Conservation (phyloP, 2,329 filamentous ascomycete genomes). For the Apiospora malaysiana region DNA sequence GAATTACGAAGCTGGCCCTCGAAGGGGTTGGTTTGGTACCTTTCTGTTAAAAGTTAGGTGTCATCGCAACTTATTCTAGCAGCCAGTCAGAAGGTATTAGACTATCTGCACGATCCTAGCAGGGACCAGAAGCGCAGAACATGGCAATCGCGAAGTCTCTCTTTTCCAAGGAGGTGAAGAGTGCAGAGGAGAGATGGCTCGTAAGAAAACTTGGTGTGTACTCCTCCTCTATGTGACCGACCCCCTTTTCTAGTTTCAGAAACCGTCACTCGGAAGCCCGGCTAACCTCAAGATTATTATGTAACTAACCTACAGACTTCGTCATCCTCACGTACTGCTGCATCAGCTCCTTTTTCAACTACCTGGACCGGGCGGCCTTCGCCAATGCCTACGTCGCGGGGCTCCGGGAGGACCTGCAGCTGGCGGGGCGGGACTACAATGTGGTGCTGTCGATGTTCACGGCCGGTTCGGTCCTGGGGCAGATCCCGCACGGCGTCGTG, state of each 20-base stretch:
- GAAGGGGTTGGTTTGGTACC: background rate
- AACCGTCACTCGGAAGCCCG: background rate
- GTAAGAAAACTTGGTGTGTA: slow-evolving; percentile 38
- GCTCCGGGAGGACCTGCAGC: slow-evolving; percentile 44
- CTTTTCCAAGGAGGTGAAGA: slow-evolving; percentile 7
- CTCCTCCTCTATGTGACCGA: background rate
- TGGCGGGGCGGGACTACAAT: slow-evolving; percentile 48
- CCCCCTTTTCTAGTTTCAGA: background rate
- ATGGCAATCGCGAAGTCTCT: background rate
- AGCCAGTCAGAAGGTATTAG: background rate
- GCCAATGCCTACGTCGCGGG: slow-evolving; percentile 50
- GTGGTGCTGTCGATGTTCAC: slow-evolving; percentile 42
- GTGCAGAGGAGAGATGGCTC: slow-evolving; percentile 35
- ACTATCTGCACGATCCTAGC: background rate
- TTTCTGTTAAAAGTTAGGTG: background rate
- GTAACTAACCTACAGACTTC: slow-evolving; percentile 34
- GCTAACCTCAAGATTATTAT: background rate
- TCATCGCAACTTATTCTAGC: background rate
- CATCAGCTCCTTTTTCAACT: slow-evolving; percentile 44
- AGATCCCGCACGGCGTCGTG: slow-evolving; percentile 50
- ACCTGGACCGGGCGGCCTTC: slow-evolving; percentile 49
- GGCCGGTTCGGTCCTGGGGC: slow-evolving; percentile 44
- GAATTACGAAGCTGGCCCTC: background rate
- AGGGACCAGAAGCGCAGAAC: background rate
- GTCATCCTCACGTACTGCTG: slow-evolving; percentile 45